Conservation (phyloP, 306 rosid genomes). For the peach (Prunus persica) region DNA sequence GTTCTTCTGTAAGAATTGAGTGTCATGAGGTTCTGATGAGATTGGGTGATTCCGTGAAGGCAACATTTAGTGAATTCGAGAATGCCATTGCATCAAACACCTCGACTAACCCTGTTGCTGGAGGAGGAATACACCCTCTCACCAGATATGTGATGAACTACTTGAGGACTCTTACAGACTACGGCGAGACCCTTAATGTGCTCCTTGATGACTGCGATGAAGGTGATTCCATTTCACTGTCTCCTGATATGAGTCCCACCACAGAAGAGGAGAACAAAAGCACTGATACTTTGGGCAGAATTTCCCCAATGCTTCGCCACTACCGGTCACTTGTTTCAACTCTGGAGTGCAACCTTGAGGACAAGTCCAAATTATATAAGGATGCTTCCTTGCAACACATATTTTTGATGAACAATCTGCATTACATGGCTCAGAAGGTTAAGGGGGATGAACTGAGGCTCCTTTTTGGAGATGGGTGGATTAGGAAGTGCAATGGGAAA, state of each 20-base stretch:
- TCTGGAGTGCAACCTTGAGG: conserved; percentile 73
- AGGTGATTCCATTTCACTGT: conserved; percentile 32
- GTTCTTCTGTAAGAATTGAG: conserved; percentile 61
- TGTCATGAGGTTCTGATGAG: conserved; percentile 69
- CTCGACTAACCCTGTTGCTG: conserved; percentile 56
- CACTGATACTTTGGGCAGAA: conserved; percentile 30
- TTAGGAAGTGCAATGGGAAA: conserved; percentile 61
- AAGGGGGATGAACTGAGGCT: conserved; percentile 67
- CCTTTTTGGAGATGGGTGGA: conserved; percentile 74
- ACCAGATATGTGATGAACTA: conserved; percentile 88
- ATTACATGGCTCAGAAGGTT: conserved; percentile 89
- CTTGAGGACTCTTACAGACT: conserved; percentile 67
- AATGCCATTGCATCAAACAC: conserved; percentile 68
- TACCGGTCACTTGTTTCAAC: conserved; percentile 56
- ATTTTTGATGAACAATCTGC: conserved; percentile 88
- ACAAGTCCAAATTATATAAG: conserved; percentile 61
- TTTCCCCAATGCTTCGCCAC: conserved; percentile 57
- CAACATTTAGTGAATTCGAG: conserved; percentile 64
- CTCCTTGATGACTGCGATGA: conserved; percentile 60
- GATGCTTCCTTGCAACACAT: conserved; percentile 71
- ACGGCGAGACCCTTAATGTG: conserved; percentile 53
- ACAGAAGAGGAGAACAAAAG: conserved; percentile 42
- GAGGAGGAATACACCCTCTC: conserved; percentile 88
- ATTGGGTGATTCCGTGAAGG: conserved; percentile 69
- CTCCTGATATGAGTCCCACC: conserved; percentile 61